Evolutionary conservation across 1,284 basidiomycete genomes (phyloP), one percentile per base, ranked within the genome.

Genomic region (Tausonia pullulans): DNA sequence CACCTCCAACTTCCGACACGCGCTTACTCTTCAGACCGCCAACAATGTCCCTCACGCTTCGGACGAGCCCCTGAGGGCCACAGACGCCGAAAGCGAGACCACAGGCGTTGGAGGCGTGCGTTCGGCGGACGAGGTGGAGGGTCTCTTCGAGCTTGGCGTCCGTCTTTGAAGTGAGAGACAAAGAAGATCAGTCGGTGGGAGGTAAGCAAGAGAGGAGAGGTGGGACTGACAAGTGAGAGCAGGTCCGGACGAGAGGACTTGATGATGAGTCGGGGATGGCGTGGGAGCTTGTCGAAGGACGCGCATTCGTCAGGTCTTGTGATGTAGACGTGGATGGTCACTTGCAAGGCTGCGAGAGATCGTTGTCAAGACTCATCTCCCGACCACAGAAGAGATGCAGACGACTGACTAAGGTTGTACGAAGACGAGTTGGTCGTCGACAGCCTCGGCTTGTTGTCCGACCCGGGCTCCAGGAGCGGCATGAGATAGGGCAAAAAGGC

Each of bases 401-500:
- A 9, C 48, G 48, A 49, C 48, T 49, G 8, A 9, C 9, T 8
- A 49, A 9, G 9, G 48, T 49, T 14, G 48, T 8, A 8, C 39
- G 43, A 27, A 3, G 16, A 4, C 16, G n/a, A 6, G 16, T 39
- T 7, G 39, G 6, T 16, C 41, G 41, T 45, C 14, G 44, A 39
- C 48, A 11, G 43, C 4, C n/a, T 45, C 16, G 58, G 46, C 16
- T 50, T 9, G 49, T 7, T 7, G 49, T 11, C 45, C 11, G 48
- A 3, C 4, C 39, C 6, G 11, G 46, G 7, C 11, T 13, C 10
- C 55, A 65, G 48, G 9, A 65, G 64, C 0, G 64, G 64, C 4
- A 44, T 16, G 11, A 65, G 57, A 27, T 53, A 57, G 4, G 64
- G 64, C 7, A 65, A 45, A 51, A 65, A 65, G 8, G 64, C 53